Evolutionary conservation across 148 eudicot species (phyloP).

Genomic region (Vaccinium darrowii): DNA sequence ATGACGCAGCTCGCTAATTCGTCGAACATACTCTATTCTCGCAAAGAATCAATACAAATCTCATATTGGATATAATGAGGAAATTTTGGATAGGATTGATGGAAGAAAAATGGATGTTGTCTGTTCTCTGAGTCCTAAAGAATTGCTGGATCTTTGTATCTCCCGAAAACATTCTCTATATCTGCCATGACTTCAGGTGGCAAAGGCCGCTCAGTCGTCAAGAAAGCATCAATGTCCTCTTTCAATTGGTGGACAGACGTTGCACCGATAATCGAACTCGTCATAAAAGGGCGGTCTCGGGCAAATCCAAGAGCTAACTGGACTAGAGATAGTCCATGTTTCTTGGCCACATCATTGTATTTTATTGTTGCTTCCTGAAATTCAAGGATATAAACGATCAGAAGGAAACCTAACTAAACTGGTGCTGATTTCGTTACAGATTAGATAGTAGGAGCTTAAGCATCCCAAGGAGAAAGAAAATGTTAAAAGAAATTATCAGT

Average conservation of each 20-base stretch:
- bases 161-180: conserved; percentile 68
- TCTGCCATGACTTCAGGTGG: conserved; percentile 64
- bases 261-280: conserved; percentile 89
- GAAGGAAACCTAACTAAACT: neutral
- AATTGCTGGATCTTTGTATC: conserved; percentile 87
- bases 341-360: conserved; percentile 74
- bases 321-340: conserved; percentile 71
- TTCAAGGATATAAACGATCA: conserved; percentile 12
- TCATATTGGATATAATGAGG: neutral
- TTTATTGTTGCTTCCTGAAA: conserved; percentile 79
- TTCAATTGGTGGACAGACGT: conserved; percentile 76
- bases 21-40: neutral
- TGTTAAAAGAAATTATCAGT: neutral
- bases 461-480: neutral
- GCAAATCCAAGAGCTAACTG: conserved; percentile 81
- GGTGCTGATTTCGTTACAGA: neutral
- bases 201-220: conserved; percentile 64
- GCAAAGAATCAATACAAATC: neutral
- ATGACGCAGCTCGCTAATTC: neutral
- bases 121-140: conserved; percentile 17
- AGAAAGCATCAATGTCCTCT: conserved; percentile 79
- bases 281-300: conserved; percentile 80
- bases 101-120: neutral
- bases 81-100: neutral
- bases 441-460: neutral